A percentile compares a stretch with the other conserved stretches of the same genome.
phyloP scores from a whole-genome alignment of 176 grass and related monocot genomes.

The Triticum turgidum region DNA sequence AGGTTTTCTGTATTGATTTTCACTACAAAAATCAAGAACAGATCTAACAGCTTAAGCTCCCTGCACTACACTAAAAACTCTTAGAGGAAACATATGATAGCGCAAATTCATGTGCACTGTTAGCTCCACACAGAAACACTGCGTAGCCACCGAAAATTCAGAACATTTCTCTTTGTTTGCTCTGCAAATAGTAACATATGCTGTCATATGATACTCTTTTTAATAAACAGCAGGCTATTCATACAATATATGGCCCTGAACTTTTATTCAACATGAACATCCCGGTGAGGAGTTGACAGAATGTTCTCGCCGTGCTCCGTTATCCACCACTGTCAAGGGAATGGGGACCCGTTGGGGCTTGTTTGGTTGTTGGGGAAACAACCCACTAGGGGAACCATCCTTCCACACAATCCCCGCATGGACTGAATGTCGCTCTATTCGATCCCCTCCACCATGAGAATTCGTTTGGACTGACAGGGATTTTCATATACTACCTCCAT shows the following conservation, averaged over 20 bases:
- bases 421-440: neutral
- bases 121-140: constrained; percentile 1
- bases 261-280: neutral
- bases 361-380: too few relatives aligned
- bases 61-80: neutral
- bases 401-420: neutral
- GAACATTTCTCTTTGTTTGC: neutral
- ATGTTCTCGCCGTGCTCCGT: neutral
- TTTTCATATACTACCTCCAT: neutral
- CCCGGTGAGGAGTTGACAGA: neutral
- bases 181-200: neutral
- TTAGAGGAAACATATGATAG: neutral
- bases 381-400: neutral
- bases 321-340: neutral
- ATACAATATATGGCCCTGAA: neutral
- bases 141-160: neutral
- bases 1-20: neutral
- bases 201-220: neutral
- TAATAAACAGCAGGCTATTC: neutral
- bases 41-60: neutral
- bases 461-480: neutral
- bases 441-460: neutral
- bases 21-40: neutral
- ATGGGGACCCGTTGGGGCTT: neutral
- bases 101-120: neutral